phyloP scores from a whole-genome alignment of 2,329 filamentous ascomycete species.

The Calonectria pteridis region DNA sequence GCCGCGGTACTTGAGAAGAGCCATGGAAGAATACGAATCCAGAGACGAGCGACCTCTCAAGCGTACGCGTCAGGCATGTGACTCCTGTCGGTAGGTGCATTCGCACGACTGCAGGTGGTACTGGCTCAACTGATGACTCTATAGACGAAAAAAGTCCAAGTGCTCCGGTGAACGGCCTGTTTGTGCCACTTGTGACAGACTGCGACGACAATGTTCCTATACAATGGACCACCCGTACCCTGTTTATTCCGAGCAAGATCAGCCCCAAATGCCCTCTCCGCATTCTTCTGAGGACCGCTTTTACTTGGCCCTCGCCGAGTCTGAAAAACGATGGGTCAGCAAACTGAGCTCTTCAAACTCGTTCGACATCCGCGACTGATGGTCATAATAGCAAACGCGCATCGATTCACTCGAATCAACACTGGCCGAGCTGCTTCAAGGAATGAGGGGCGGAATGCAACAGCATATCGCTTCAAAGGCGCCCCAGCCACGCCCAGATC shows the following conservation, averaged over 20 bases:
- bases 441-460: background rate
- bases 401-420: conserved; percentile 2
- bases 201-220: background rate
- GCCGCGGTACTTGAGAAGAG: background rate
- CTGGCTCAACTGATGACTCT: background rate
- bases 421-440: background rate
- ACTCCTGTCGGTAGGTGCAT: conserved; percentile 9
- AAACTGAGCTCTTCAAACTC: too few relatives aligned
- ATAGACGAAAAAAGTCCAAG: conserved; percentile 12
- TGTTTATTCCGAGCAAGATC: background rate
- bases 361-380: background rate
- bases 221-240: background rate
- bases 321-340: conserved; percentile 2
- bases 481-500: background rate
- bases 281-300: background rate
- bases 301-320: background rate
- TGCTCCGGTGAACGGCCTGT: conserved; percentile 8
- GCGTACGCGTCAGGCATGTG: conserved; percentile 12
- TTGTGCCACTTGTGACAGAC: conserved; percentile 3
- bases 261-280: background rate
- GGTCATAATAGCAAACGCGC: background rate
- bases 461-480: background rate
- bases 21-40: background rate
- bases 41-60: conserved; percentile 11
- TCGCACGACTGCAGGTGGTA: background rate